phyloP scores from a whole-genome alignment of 176 grass and related monocot genomes.

The Panicum miliaceum region DNA sequence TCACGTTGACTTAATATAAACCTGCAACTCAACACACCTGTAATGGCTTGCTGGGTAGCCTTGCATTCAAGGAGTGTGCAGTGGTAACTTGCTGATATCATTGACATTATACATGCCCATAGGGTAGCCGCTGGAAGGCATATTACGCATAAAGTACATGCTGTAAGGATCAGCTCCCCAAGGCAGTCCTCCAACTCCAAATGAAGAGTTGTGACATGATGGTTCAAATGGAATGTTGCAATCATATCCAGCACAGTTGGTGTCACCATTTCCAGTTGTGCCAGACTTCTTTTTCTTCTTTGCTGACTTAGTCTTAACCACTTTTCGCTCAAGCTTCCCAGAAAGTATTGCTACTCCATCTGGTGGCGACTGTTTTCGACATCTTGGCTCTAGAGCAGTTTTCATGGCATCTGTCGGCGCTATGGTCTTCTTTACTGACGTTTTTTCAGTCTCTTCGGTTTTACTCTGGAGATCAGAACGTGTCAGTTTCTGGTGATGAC shows the following conservation, averaged over 20 bases:
- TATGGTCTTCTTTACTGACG: background rate
- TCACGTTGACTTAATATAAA: no score
- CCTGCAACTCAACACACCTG: background rate
- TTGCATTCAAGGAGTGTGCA: background rate
- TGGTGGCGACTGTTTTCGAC: background rate
- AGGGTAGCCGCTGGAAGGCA: conserved; percentile 13
- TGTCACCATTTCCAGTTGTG: background rate
- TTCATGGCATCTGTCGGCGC: background rate
- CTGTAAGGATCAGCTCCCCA: conserved; percentile 16
- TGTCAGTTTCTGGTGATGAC: background rate
- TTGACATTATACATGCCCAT: background rate
- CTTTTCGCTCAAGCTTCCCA: conserved; percentile 6
- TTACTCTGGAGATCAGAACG: conserved; percentile 9
- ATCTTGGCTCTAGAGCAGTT: background rate
- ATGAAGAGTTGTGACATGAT: conserved; percentile 23
- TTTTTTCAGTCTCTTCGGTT: background rate
- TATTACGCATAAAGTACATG: background rate
- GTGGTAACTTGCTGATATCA: background rate
- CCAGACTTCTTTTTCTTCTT: background rate
- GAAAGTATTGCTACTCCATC: conserved; percentile 11
- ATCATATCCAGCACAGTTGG: conserved; percentile 20
- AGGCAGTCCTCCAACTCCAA: conserved; percentile 28
- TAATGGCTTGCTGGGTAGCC: background rate
- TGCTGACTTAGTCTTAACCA: background rate
- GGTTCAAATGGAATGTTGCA: background rate